These are phyloP conservation scores for Lasiodiplodia hormozganensis DNA, from an alignment of 2,329 filamentous ascomycete genomes.

Conservation along the genomic window DNA sequence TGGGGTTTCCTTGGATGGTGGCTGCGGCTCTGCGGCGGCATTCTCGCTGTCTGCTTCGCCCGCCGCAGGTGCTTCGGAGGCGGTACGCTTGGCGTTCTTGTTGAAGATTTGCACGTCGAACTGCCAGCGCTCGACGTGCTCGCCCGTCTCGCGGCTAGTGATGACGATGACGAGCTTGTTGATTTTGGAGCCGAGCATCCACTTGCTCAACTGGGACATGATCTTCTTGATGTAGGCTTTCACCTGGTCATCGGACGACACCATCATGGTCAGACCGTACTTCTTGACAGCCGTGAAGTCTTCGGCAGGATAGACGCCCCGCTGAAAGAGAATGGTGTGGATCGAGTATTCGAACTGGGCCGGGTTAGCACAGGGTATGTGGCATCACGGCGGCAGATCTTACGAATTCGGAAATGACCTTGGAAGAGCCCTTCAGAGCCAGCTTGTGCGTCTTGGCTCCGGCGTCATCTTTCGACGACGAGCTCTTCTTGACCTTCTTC, in stretches of 20 bases:
- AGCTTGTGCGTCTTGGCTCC: slow-evolving; percentile 96
- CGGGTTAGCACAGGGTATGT: slow-evolving; percentile 31
- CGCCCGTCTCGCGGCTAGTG: slow-evolving; percentile 94
- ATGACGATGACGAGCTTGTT: slow-evolving; percentile 97
- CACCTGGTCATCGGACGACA: slow-evolving; percentile 96
- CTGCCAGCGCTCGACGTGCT: slow-evolving; percentile 96
- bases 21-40: slow-evolving; percentile 38
- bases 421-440: slow-evolving; percentile 82
- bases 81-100: slow-evolving; percentile 14
- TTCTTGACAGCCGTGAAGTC: slow-evolving; percentile 99
- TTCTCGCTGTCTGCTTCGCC: slow-evolving; percentile 73
- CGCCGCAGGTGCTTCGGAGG: background rate
- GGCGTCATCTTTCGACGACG: slow-evolving; percentile 56
- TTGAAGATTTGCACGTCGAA: slow-evolving; percentile 73
- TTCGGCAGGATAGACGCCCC: slow-evolving; percentile 84
- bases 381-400: slow-evolving; percentile 45
- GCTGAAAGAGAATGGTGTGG: slow-evolving; percentile 96
- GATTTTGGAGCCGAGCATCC: slow-evolving; percentile 98
- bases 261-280: slow-evolving; percentile 98
- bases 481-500: slow-evolving; percentile 29
- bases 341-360: slow-evolving; percentile 93
- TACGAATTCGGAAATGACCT: slow-evolving; percentile 94
- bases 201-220: slow-evolving; percentile 96
- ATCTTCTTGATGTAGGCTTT: slow-evolving; percentile 99
- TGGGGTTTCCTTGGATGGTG: slow-evolving; percentile 2